phyloP scores from a whole-genome alignment of 352 stramenopile species.

The Phytopythium aichiense region DNA sequence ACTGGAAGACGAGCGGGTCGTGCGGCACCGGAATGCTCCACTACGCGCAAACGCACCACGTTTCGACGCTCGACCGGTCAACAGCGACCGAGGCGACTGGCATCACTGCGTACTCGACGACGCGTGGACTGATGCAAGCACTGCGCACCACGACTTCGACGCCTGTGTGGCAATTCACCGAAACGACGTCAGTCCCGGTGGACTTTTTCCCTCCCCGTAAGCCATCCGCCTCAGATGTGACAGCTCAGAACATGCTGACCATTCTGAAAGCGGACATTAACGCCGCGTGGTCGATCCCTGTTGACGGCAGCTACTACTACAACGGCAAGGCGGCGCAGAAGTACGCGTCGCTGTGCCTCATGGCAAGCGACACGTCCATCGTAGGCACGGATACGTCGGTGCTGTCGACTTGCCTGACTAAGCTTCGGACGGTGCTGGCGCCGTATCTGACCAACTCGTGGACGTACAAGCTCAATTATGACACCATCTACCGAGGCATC shows the following conservation, averaged over 20 bases:
- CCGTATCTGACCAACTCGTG: slow-evolving; percentile 42
- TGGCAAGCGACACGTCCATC: slow-evolving; percentile 33
- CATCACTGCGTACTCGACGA: slow-evolving; percentile 39
- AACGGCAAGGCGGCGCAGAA: slow-evolving; percentile 50
- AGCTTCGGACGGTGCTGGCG: slow-evolving; percentile 28
- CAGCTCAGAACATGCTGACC: slow-evolving; percentile 32
- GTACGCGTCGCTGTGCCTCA: slow-evolving; percentile 47
- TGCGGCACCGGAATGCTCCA: slow-evolving; percentile 53
- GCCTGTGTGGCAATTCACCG: slow-evolving; percentile 43
- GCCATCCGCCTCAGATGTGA: slow-evolving; percentile 19
- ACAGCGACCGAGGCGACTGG: slow-evolving; percentile 30
- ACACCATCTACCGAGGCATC: slow-evolving; percentile 37
- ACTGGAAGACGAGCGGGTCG: slow-evolving; percentile 52
- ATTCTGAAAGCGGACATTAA: slow-evolving; percentile 35
- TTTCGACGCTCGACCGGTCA: slow-evolving; percentile 45
- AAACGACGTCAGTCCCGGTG: slow-evolving; percentile 30
- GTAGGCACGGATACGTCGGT: slow-evolving; percentile 25
- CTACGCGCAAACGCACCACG: slow-evolving; percentile 56
- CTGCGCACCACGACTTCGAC: slow-evolving; percentile 41
- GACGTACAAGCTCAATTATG: slow-evolving; percentile 41
- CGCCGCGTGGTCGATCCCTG: slow-evolving; percentile 28
- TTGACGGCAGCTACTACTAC: slow-evolving; percentile 50
- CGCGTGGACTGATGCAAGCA: slow-evolving; percentile 49
- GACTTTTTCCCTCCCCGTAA: slow-evolving; percentile 50
- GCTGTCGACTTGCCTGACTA: slow-evolving; percentile 25